These are phyloP conservation scores for Coelastrella sp. DNA, from an alignment of 139 green algal species.

Conservation along the genomic window DNA sequence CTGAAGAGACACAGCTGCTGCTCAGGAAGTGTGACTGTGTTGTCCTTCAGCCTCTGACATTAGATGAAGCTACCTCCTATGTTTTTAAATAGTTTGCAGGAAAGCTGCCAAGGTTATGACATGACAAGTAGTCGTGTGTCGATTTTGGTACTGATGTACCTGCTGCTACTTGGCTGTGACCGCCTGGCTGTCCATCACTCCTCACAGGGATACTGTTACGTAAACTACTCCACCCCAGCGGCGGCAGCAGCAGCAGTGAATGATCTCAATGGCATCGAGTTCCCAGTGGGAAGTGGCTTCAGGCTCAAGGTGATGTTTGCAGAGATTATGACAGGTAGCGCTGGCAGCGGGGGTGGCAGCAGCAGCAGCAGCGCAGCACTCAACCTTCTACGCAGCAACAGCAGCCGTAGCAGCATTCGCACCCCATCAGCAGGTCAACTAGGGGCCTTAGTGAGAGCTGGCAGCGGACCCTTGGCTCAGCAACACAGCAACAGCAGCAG, in stretches of 20 bases:
- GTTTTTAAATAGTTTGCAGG: too few relatives aligned
- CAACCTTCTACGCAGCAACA: conserved; percentile 25
- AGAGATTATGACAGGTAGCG: conserved; percentile 42
- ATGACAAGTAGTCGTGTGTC: neutral
- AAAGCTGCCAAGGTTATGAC: too few relatives aligned
- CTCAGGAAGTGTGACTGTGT: too few relatives aligned
- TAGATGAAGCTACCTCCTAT: too few relatives aligned
- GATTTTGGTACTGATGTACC: neutral
- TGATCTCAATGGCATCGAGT: conserved; percentile 89
- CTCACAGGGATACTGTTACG: conserved; percentile 87
- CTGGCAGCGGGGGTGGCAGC: conserved; percentile 15
- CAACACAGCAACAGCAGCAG: conserved; percentile 27
- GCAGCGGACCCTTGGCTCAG: conserved; percentile 5
- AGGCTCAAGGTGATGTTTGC: conserved; percentile 81
- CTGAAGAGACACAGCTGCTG: too few relatives aligned
- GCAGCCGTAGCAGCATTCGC: conserved; percentile 41
- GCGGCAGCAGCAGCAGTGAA: conserved; percentile 76
- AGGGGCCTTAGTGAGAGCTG: neutral
- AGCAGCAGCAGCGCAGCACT: neutral
- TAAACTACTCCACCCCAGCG: conserved; percentile 86
- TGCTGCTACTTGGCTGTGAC: neutral
- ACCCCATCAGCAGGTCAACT: conserved; percentile 28
- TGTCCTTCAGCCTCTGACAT: too few relatives aligned
- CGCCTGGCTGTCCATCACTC: neutral
- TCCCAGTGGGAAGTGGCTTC: conserved; percentile 79